Percentiles rank a stretch among this genome's conserved stretches.
Conservation (phyloP, 352 stramenopile genomes). For the Globisporangium apiculatum region DNA sequence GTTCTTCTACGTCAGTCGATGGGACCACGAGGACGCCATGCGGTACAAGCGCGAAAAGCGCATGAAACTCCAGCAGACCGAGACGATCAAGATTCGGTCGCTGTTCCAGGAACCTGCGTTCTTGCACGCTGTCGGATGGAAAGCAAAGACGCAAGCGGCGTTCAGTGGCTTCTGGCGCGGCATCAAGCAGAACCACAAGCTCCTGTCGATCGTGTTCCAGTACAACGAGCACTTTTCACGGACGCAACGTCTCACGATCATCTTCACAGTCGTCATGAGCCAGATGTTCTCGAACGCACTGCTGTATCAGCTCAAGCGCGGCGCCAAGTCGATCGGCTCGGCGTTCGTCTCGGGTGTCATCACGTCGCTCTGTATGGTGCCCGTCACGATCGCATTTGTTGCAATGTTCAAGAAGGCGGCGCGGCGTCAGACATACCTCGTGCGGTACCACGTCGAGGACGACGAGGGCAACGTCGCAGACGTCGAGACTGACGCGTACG, state of each 20-base stretch:
- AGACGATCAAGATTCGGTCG: slow-evolving; percentile 48
- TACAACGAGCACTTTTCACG: slow-evolving; percentile 69
- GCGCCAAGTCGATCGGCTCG: slow-evolving; percentile 35
- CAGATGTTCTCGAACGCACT: slow-evolving; percentile 70
- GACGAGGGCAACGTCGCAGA: slow-evolving; percentile 49
- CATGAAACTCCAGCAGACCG: slow-evolving; percentile 24
- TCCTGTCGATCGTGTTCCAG: slow-evolving; percentile 63
- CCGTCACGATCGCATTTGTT: slow-evolving; percentile 52
- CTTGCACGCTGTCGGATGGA: slow-evolving; percentile 34
- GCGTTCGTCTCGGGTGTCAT: slow-evolving; percentile 48
- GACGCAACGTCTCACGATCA: slow-evolving; percentile 49
- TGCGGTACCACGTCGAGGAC: slow-evolving; percentile 62
- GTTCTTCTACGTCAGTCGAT: slow-evolving; percentile 57
- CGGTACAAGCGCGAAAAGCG: slow-evolving; percentile 28
- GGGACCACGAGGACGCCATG: slow-evolving; percentile 41
- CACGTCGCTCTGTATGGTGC: slow-evolving; percentile 59
- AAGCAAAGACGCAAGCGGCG: slow-evolving; percentile 35
- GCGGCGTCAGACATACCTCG: slow-evolving; percentile 44
- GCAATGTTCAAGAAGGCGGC: slow-evolving; percentile 72
- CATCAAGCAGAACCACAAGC: slow-evolving; percentile 59
- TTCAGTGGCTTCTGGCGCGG: slow-evolving; percentile 32
- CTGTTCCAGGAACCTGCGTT: slow-evolving; percentile 64
- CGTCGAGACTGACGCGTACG: slow-evolving; percentile 61
- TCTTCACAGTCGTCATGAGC: slow-evolving; percentile 65
- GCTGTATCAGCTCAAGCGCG: slow-evolving; percentile 46